Percentiles rank a stretch among this genome's conserved stretches.
These are phyloP conservation scores for Colletotrichum chrysophilum DNA, from an alignment of 2,329 filamentous ascomycete genomes.

Conservation along the genomic window DNA sequence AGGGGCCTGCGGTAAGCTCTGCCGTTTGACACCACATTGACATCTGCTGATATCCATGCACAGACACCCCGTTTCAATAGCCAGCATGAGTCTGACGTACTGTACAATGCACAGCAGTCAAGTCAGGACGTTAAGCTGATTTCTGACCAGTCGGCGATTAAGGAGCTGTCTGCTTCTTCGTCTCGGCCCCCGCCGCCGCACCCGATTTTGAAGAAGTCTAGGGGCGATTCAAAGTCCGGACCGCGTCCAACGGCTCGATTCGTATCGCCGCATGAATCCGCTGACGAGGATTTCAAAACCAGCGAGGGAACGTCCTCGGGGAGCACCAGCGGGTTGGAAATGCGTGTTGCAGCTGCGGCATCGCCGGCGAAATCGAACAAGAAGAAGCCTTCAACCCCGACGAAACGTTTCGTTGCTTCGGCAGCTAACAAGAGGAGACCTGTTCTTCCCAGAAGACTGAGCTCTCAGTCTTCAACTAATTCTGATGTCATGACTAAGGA, in stretches of 20 bases:
- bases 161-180: constrained; percentile 42
- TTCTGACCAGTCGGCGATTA: constrained; percentile 26
- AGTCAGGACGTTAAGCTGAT: constrained; percentile 10
- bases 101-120: constrained; percentile 12
- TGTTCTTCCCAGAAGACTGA: constrained; percentile 49
- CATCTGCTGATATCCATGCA: constrained; percentile 1
- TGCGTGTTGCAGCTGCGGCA: constrained; percentile 26
- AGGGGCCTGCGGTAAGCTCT: constrained; percentile 50
- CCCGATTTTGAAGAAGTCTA: constrained; percentile 65
- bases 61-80: constrained; percentile 22
- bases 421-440: constrained; percentile 50
- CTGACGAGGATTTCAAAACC: constrained; percentile 42
- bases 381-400: constrained; percentile 29
- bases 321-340: constrained; percentile 41
- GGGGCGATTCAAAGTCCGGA: constrained; percentile 57
- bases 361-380: constrained; percentile 30
- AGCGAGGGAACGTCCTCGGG: constrained; percentile 44
- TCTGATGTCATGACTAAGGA: constrained; percentile 39
- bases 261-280: constrained; percentile 57
- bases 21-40: neutral
- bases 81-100: constrained; percentile 20
- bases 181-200: constrained; percentile 54
- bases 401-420: constrained; percentile 50
- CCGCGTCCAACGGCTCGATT: constrained; percentile 67
- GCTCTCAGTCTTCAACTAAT: constrained; percentile 50